Conservation (phyloP, 495 filamentous ascomycete species). For the Hapsidospora chrysogenum region DNA sequence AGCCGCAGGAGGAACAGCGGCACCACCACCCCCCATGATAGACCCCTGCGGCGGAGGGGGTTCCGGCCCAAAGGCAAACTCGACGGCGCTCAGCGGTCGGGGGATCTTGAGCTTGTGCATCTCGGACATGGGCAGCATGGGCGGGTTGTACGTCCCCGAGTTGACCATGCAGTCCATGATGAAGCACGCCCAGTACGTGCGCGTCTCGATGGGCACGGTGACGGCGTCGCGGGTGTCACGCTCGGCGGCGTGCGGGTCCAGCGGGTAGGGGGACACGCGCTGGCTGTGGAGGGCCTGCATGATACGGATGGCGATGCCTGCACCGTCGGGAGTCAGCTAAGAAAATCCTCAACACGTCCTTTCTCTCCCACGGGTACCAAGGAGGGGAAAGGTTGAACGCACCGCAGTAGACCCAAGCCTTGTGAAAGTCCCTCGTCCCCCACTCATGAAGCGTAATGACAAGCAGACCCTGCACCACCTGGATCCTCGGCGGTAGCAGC, state of each 20-base stretch:
- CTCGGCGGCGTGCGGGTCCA: background rate
- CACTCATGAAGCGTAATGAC: background rate
- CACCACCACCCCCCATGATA: background rate
- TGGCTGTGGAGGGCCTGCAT: background rate
- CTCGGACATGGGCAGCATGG: background rate
- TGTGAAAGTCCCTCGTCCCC: background rate
- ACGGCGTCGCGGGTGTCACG: background rate
- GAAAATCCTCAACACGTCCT: too few species aligned
- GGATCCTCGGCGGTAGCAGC: background rate
- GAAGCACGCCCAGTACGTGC: background rate
- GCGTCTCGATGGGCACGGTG: background rate
- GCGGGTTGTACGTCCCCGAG: background rate
- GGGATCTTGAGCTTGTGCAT: background rate
- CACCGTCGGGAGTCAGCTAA: too few species aligned
- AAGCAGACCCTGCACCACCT: background rate
- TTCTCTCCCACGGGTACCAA: too few species aligned
- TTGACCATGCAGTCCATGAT: background rate
- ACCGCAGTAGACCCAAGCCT: background rate
- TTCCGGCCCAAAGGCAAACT: background rate
- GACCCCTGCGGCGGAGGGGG: background rate
- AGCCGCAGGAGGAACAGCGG: too few species aligned
- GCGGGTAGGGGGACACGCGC: background rate
- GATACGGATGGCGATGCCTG: background rate
- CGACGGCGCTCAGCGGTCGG: background rate
- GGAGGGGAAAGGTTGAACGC: too few species aligned